Conservation (phyloP, 163 green algal species). For the Chlamydomonas reinhardtii region DNA sequence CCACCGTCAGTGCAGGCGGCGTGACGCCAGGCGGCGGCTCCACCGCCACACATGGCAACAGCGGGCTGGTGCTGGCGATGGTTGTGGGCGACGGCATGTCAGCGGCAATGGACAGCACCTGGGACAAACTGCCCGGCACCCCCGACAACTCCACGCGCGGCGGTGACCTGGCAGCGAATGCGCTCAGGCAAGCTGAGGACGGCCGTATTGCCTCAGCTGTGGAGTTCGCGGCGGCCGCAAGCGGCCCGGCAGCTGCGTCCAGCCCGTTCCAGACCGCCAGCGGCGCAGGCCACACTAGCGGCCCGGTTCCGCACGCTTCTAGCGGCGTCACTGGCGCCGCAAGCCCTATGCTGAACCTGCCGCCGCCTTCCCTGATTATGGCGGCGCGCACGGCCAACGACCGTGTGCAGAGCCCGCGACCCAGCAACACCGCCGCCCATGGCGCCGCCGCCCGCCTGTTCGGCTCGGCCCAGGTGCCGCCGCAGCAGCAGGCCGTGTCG, state of each 20-base stretch:
- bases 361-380: background rate
- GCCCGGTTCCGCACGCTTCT: too few species aligned
- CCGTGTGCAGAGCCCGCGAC: too few species aligned
- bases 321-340: too few species aligned
- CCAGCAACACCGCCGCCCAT: background rate
- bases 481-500: background rate
- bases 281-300: too few species aligned
- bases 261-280: too few species aligned
- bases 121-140: slow-evolving; percentile 27
- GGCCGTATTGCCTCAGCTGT: background rate
- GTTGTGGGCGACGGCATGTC: too few species aligned
- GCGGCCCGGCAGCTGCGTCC: background rate
- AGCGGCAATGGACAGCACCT: background rate
- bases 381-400: background rate
- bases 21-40: too few species aligned
- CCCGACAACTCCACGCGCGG: background rate
- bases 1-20: background rate
- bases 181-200: background rate
- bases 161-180: background rate
- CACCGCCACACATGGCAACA: background rate
- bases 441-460: slow-evolving; percentile 13
- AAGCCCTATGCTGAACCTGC: background rate
- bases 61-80: too few species aligned
- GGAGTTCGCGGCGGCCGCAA: background rate
- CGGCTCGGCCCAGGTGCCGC: too few species aligned